Conservation (phyloP, 192 early-diverging fungal genomes). For the Rhizophlyctis rosea region DNA sequence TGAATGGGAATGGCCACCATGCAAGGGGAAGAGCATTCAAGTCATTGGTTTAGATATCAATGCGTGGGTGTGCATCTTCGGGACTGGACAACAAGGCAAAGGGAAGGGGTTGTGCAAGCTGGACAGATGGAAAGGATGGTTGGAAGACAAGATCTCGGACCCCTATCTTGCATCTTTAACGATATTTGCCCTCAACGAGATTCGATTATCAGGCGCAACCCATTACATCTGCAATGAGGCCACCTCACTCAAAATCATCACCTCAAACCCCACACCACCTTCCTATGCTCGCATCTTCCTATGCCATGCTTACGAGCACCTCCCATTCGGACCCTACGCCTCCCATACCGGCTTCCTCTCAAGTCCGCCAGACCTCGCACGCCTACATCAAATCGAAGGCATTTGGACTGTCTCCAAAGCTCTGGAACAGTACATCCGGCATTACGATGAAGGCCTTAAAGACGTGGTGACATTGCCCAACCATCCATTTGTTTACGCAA, state of each 20-base stretch:
- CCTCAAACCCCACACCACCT: not conserved
- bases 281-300: constrained; percentile 14
- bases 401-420: constrained; percentile 25
- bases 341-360: too few relatives aligned
- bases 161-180: too few relatives aligned
- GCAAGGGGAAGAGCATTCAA: constrained; percentile 17
- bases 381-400: constrained; percentile 16
- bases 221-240: constrained; percentile 23
- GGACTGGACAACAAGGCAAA: too few relatives aligned
- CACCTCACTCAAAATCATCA: constrained; percentile 18
- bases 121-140: too few relatives aligned
- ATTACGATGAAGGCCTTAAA: constrained; percentile 1
- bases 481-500: constrained; percentile 18
- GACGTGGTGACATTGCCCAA: constrained; percentile 18
- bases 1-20: too few relatives aligned
- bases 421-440: constrained; percentile 15
- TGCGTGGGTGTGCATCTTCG: too few relatives aligned
- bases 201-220: too few relatives aligned
- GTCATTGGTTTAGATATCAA: too few relatives aligned
- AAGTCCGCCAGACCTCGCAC: too few relatives aligned
- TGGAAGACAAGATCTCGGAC: too few relatives aligned
- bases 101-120: too few relatives aligned
- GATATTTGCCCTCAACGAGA: too few relatives aligned
- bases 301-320: constrained; percentile 17
- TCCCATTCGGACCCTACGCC: constrained; percentile 27